Evolutionary conservation across 257 asterid species (phyloP).

Genomic region (Solanum virginianum): DNA sequence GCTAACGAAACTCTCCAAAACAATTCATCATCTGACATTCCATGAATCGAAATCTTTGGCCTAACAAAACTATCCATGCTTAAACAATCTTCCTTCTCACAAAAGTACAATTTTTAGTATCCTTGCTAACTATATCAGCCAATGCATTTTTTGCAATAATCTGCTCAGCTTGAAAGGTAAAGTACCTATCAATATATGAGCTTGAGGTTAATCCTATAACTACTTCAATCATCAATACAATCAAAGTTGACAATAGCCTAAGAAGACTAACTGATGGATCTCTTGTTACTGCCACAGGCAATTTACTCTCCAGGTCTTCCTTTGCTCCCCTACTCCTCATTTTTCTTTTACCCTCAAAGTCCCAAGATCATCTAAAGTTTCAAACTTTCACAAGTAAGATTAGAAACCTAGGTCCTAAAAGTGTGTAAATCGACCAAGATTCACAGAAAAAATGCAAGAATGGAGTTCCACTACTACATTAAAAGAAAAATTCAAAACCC

Average conservation of each 20-base stretch:
- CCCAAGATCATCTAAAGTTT: not conserved
- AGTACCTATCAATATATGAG: constrained; percentile 60
- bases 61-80: constrained; percentile 42
- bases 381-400: not conserved
- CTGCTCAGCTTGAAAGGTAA: constrained; percentile 34
- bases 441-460: not conserved
- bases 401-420: not conserved
- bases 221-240: constrained; percentile 67
- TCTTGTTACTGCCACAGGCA: constrained; percentile 3
- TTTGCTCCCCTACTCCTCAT: constrained; percentile 54
- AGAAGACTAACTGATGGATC: constrained; percentile 60
- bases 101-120: constrained; percentile 4
- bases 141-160: constrained; percentile 15
- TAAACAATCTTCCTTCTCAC: constrained; percentile 39
- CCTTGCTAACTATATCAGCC: constrained; percentile 3
- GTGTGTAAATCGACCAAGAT: not conserved
- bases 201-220: constrained; percentile 78
- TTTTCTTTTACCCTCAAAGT: not conserved
- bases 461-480: not conserved
- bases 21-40: constrained; percentile 70
- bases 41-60: constrained; percentile 44
- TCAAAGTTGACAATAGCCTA: constrained; percentile 41
- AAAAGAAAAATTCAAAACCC: not conserved
- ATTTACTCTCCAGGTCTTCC: constrained; percentile 37
- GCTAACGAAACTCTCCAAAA: constrained; percentile 94